A percentile compares a stretch with the other conserved stretches of the same genome.
These are phyloP conservation scores for Phytophthora fragariae DNA, from an alignment of 352 stramenopile species.

Conservation along the genomic window DNA sequence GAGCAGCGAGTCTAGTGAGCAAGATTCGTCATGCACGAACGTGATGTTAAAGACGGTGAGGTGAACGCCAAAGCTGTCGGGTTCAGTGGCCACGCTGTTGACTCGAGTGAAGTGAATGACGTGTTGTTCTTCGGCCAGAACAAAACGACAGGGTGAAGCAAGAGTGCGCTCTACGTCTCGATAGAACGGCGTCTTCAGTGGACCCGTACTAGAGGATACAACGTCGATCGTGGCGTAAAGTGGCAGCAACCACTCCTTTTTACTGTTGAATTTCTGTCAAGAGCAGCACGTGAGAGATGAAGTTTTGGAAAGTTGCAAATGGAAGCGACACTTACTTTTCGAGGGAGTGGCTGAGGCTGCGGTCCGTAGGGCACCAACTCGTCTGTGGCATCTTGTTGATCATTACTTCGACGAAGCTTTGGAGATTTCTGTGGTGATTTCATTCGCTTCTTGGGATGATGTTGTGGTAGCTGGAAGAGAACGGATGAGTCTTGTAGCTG, in stretches of 20 bases:
- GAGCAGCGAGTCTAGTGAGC: slow-evolving; percentile 37
- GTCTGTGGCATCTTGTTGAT: slow-evolving; percentile 1
- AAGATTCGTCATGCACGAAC: slow-evolving; percentile 54
- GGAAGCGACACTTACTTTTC: slow-evolving; percentile 23
- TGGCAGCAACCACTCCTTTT: slow-evolving; percentile 57
- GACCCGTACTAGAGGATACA: slow-evolving; percentile 27
- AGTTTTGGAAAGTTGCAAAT: background rate
- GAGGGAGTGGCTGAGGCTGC: slow-evolving; percentile 27
- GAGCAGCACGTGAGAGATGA: background rate
- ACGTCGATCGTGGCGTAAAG: slow-evolving; percentile 56
- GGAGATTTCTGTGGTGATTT: slow-evolving; percentile 10
- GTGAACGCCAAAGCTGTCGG: background rate
- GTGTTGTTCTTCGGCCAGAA: slow-evolving; percentile 43
- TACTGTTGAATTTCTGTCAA: slow-evolving; percentile 49
- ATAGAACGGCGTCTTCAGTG: slow-evolving; percentile 42
- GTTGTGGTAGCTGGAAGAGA: slow-evolving; percentile 36
- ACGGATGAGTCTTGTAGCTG: slow-evolving; percentile 51
- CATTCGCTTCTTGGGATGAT: slow-evolving; percentile 16
- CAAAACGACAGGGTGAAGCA: slow-evolving; percentile 31
- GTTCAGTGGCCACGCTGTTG: background rate
- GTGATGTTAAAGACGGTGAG: slow-evolving; percentile 25
- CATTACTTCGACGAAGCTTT: slow-evolving; percentile 5
- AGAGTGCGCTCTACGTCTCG: slow-evolving; percentile 33
- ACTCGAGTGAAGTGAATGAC: slow-evolving; percentile 48
- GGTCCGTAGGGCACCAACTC: slow-evolving; percentile 25